Percentiles rank a stretch among this genome's conserved stretches.
phyloP scores from a whole-genome alignment of 805 yeast genomes.

The Torulaspora delbrueckii region DNA sequence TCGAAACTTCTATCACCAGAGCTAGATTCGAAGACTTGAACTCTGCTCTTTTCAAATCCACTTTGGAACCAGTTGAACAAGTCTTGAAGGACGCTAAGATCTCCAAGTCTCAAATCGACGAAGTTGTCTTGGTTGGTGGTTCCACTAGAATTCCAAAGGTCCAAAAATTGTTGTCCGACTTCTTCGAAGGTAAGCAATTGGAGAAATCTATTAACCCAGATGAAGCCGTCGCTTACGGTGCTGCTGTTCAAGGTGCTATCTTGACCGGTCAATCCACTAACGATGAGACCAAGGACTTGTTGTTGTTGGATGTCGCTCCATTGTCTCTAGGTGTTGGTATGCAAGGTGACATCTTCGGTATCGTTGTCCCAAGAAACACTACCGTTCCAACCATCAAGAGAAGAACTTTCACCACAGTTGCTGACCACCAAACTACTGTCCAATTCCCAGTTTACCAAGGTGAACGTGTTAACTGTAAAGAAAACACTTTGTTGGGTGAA shows the following conservation, averaged over 20 bases:
- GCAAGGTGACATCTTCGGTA: constrained; percentile 99
- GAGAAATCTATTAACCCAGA: constrained; percentile 97
- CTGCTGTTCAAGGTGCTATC: constrained; percentile 99
- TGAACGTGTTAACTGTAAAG: constrained; percentile 98
- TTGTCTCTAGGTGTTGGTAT: constrained; percentile 99
- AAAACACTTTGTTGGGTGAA: constrained; percentile 97
- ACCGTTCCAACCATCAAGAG: constrained; percentile 99
- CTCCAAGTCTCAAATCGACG: constrained; percentile 80
- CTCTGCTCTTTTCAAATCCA: constrained; percentile 88
- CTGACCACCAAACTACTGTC: constrained; percentile 97
- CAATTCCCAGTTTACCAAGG: constrained; percentile 99
- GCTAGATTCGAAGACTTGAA: constrained; percentile 96
- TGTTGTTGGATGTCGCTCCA: constrained; percentile 96
- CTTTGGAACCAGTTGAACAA: constrained; percentile 91
- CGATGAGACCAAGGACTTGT: constrained; percentile 91
- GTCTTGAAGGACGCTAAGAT: constrained; percentile 89
- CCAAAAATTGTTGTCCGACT: constrained; percentile 89
- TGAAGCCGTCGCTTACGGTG: constrained; percentile 99
- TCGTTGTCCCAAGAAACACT: constrained; percentile 98
- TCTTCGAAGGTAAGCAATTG: constrained; percentile 94
- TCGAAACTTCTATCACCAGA: constrained; percentile 89
- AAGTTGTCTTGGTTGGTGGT: constrained; percentile 97
- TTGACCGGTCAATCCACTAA: constrained; percentile 87
- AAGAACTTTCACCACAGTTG: constrained; percentile 97
- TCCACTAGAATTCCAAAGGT: constrained; percentile 99